Percentiles rank a stretch among this genome's conserved stretches.
These are phyloP conservation scores for Dothideomycetes sp. DNA, from an alignment of 2,329 filamentous ascomycete species.

Conservation along the genomic window DNA sequence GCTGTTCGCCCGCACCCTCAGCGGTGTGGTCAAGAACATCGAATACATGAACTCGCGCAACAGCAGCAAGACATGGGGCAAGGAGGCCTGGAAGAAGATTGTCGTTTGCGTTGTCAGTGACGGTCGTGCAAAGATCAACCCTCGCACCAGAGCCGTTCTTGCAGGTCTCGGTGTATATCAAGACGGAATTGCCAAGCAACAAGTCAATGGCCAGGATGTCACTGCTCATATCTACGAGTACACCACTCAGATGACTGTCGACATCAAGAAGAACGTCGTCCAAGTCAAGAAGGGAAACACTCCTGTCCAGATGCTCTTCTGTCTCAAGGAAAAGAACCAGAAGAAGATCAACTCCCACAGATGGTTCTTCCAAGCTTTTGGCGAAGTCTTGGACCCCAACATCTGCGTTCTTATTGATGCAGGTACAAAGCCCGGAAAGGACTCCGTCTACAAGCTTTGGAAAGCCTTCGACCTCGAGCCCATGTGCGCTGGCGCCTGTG, in stretches of 20 bases:
- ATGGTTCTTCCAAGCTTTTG: constrained; percentile 99
- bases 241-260: constrained; percentile 75
- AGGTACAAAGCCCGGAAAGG: constrained; percentile 85
- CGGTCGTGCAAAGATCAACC: constrained; percentile 93
- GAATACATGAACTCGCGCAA: constrained; percentile 94
- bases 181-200: constrained; percentile 95
- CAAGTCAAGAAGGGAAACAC: constrained; percentile 72
- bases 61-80: constrained; percentile 95
- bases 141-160: constrained; percentile 76
- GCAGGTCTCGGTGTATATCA: constrained; percentile 95
- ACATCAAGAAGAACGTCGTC: constrained; percentile 84
- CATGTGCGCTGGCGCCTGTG: constrained; percentile 94
- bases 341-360: constrained; percentile 99
- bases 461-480: constrained; percentile 97
- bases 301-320: constrained; percentile 94
- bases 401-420: constrained; percentile 95
- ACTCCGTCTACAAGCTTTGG: constrained; percentile 97
- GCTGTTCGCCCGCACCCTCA: constrained; percentile 89
- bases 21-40: constrained; percentile 96
- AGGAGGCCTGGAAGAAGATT: constrained; percentile 99
- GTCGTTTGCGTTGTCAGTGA: constrained; percentile 97
- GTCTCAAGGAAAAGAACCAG: constrained; percentile 97
- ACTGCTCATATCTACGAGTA: constrained; percentile 96
- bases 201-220: constrained; percentile 92
- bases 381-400: constrained; percentile 82